A percentile compares a stretch with the other conserved stretches of the same genome.
phyloP scores from a whole-genome alignment of 176 grass and related monocot genomes.

The Dactylis glomerata region DNA sequence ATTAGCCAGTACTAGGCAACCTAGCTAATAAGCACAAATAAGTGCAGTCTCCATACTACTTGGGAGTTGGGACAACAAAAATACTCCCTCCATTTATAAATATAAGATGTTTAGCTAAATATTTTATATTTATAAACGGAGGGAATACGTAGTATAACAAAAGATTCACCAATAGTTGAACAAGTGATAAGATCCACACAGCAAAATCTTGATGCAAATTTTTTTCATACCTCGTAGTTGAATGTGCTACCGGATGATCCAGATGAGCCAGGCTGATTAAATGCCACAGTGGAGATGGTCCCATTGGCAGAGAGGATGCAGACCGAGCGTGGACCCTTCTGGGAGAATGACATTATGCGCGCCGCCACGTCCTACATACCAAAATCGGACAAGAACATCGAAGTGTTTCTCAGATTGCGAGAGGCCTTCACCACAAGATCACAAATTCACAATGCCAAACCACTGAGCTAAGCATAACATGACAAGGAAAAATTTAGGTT shows the following conservation, averaged over 20 bases:
- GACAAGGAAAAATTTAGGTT: neutral
- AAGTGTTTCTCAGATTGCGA: neutral
- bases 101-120: no score
- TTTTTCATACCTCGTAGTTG: slow-evolving; percentile 56
- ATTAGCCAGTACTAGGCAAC: neutral
- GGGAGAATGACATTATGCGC: slow-evolving; percentile 85
- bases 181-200: neutral
- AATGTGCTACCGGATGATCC: slow-evolving; percentile 54
- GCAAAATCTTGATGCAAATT: neutral
- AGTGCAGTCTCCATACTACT: neutral
- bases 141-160: no score
- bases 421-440: neutral
- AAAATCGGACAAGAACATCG: slow-evolving; percentile 18
- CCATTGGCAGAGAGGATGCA: slow-evolving; percentile 74
- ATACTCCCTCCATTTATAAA: no score
- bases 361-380: slow-evolving; percentile 67
- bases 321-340: slow-evolving; percentile 79
- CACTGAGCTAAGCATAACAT: neutral
- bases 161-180: neutral
- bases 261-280: slow-evolving; percentile 52
- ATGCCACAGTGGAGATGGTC: slow-evolving; percentile 72
- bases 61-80: neutral
- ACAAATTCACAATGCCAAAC: slow-evolving; percentile 3
- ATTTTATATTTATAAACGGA: no score
- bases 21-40: neutral